Evolutionary conservation across 371 early-diverging fungal species (phyloP).

Genomic region (Circinella umbellata): DNA sequence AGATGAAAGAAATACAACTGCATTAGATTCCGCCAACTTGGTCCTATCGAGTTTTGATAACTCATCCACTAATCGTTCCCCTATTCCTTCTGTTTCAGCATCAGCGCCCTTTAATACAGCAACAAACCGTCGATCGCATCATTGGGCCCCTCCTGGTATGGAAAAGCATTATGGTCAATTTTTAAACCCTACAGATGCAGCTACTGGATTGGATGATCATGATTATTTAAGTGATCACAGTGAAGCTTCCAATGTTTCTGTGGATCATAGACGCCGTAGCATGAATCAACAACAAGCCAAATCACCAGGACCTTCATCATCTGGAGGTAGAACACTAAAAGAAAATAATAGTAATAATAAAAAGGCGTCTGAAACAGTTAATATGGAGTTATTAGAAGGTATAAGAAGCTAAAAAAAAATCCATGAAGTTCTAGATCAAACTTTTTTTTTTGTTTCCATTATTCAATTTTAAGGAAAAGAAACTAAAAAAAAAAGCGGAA

Average conservation of each 20-base stretch:
- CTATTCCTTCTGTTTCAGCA: conserved; percentile 27
- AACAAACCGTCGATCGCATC: conserved; percentile 1
- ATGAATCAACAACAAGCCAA: neutral
- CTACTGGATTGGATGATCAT: conserved; percentile 28
- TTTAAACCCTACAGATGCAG: conserved; percentile 33
- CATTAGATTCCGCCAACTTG: conserved; percentile 19
- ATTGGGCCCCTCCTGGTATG: conserved; percentile 32
- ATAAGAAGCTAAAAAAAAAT: conserved; percentile 1
- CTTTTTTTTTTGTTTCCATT: neutral
- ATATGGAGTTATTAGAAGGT: conserved; percentile 77
- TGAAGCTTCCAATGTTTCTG: conserved; percentile 33
- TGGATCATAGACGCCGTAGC: conserved; percentile 13
- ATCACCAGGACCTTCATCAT: conserved; percentile 18
- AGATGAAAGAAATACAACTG: conserved; percentile 15
- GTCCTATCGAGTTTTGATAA: conserved; percentile 18
- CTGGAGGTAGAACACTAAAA: conserved; percentile 37
- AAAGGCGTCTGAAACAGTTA: conserved; percentile 73
- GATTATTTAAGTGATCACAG: conserved; percentile 60
- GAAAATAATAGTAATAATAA: conserved; percentile 53
- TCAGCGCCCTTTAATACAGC: conserved; percentile 25
- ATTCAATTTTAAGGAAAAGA: neutral
- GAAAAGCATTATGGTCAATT: conserved; percentile 37
- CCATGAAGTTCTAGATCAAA: no score
- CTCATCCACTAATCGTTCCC: conserved; percentile 12
- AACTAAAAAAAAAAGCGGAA: neutral